phyloP scores from a whole-genome alignment of 2,329 filamentous ascomycete genomes.

The Fusarium papillatum region DNA sequence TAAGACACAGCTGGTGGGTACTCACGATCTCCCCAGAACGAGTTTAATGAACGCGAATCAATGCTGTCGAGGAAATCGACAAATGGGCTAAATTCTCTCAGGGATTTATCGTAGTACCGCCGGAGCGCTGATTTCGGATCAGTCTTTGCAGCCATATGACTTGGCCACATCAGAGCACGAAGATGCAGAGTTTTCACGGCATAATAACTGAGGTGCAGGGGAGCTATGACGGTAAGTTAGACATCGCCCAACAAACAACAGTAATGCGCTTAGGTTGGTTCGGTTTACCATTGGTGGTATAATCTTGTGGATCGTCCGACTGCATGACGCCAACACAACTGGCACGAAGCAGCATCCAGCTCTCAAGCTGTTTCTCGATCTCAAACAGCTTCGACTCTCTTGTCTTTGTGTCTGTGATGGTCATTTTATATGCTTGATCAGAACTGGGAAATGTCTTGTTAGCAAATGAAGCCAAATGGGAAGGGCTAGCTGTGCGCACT shows the following conservation, averaged over 20 bases:
- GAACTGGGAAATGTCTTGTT: background rate
- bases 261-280: background rate
- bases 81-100: slow-evolving; percentile 45
- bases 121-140: slow-evolving; percentile 37
- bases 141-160: slow-evolving; percentile 48
- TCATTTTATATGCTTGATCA: slow-evolving; percentile 14
- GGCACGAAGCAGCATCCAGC: slow-evolving; percentile 15
- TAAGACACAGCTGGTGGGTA: background rate
- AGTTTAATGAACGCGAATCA: slow-evolving; percentile 11
- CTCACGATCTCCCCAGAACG: slow-evolving; percentile 24
- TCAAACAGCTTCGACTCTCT: slow-evolving; percentile 11
- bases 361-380: slow-evolving; percentile 17
- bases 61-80: slow-evolving; percentile 41
- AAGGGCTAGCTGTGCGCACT: background rate
- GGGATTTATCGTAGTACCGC: slow-evolving; percentile 37
- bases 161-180: slow-evolving; percentile 54
- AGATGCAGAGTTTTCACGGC: slow-evolving; percentile 49
- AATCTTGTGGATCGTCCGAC: slow-evolving; percentile 6
- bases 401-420: slow-evolving; percentile 2
- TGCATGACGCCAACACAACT: slow-evolving; percentile 8
- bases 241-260: background rate
- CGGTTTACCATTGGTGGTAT: slow-evolving; percentile 7
- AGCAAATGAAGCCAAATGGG: background rate
- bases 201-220: slow-evolving; percentile 50
- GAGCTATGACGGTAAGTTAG: background rate